phyloP scores from a whole-genome alignment of 371 early-diverging fungal species.

The Basidiobolus heterosporus region DNA sequence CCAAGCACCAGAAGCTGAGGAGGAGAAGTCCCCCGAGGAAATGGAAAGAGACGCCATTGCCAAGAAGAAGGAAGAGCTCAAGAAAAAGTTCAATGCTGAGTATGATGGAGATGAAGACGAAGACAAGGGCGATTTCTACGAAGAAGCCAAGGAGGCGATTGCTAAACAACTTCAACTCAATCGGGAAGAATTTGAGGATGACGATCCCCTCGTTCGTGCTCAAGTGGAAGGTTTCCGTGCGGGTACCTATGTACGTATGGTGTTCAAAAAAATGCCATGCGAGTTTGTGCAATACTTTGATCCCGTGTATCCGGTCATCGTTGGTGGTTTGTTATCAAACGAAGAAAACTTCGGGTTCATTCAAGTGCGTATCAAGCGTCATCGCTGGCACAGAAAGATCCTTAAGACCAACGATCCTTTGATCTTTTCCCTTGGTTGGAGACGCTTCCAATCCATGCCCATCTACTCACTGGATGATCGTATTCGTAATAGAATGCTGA shows the following conservation, averaged over 20 bases:
- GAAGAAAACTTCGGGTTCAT: constrained; percentile 88
- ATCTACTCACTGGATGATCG: constrained; percentile 87
- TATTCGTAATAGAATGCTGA: constrained; percentile 90
- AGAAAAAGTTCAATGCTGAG: constrained; percentile 79
- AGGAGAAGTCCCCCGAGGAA: constrained; percentile 21
- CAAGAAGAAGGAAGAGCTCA: constrained; percentile 74
- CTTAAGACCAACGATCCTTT: constrained; percentile 96
- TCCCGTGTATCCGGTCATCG: constrained; percentile 68
- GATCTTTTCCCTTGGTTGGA: constrained; percentile 96
- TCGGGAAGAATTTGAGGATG: constrained; percentile 68
- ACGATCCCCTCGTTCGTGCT: constrained; percentile 55
- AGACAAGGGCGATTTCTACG: constrained; percentile 64
- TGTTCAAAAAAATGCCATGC: constrained; percentile 74
- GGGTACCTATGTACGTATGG: constrained; percentile 82
- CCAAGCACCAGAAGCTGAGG: constrained; percentile 12
- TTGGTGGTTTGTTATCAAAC: constrained; percentile 74
- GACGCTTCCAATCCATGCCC: constrained; percentile 93
- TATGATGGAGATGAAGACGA: constrained; percentile 67
- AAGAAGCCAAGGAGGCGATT: constrained; percentile 72
- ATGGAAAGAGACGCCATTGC: constrained; percentile 29
- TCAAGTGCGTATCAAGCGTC: constrained; percentile 89
- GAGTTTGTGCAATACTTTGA: constrained; percentile 87
- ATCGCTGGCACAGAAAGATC: constrained; percentile 93
- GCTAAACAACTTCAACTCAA: constrained; percentile 65
- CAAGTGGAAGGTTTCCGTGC: constrained; percentile 74